phyloP scores from a whole-genome alignment of 2,329 filamentous ascomycete genomes.

The Beauveria rudraprayagi region DNA sequence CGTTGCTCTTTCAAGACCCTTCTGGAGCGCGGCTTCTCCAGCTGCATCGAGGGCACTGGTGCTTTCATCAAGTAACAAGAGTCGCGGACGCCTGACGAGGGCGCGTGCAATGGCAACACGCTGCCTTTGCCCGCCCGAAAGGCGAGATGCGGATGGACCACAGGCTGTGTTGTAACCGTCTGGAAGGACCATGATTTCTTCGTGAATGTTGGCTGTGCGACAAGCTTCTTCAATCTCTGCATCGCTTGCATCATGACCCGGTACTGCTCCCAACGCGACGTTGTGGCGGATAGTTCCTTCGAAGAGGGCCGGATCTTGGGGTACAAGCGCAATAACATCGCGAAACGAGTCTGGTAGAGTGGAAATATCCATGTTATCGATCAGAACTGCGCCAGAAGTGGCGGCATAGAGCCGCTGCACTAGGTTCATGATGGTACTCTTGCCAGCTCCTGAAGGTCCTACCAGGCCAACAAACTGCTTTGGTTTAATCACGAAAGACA shows the following conservation, averaged over 20 bases:
- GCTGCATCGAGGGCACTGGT: constrained; percentile 62
- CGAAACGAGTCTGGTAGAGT: constrained; percentile 32
- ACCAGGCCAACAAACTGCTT: constrained; percentile 35
- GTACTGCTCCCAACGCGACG: constrained; percentile 39
- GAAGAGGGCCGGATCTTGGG: constrained; percentile 43
- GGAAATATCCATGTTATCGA: constrained; percentile 30
- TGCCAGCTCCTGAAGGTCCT: constrained; percentile 39
- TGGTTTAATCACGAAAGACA: constrained; percentile 29
- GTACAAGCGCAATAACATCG: constrained; percentile 39
- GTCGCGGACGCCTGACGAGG: constrained; percentile 54
- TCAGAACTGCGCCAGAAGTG: constrained; percentile 38
- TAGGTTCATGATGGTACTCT: constrained; percentile 38
- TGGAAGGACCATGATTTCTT: constrained; percentile 48
- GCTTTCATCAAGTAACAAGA: constrained; percentile 68
- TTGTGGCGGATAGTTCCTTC: constrained; percentile 42
- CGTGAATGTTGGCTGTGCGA: constrained; percentile 56
- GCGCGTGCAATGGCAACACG: constrained; percentile 64
- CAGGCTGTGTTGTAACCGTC: constrained; percentile 52
- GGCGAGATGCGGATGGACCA: constrained; percentile 57
- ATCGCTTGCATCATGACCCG: constrained; percentile 40
- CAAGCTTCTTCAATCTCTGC: constrained; percentile 55
- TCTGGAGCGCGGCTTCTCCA: constrained; percentile 52
- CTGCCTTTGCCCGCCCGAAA: constrained; percentile 67
- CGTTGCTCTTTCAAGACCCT: constrained; percentile 47
- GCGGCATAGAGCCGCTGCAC: constrained; percentile 48